These are phyloP conservation scores for Pistacia integerrima DNA, from an alignment of 345 rosid species.

Conservation along the genomic window DNA sequence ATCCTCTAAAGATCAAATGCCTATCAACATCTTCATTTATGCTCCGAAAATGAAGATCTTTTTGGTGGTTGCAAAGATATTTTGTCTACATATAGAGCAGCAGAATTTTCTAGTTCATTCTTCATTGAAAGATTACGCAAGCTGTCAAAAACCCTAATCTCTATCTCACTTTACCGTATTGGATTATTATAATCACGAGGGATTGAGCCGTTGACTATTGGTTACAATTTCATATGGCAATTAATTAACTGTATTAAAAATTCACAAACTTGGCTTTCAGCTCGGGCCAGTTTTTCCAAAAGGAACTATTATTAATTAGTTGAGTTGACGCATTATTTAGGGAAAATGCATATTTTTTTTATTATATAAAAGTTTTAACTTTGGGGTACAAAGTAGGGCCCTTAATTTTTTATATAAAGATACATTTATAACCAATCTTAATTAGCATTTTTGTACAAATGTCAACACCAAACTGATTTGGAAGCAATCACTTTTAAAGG, in stretches of 20 bases:
- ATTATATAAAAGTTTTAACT: too few species aligned
- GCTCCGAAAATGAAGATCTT: constrained; percentile 10
- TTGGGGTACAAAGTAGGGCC: too few species aligned
- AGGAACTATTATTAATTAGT: too few species aligned
- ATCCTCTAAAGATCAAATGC: neutral
- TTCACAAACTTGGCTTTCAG: neutral
- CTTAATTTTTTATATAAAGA: too few species aligned
- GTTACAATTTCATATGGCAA: neutral
- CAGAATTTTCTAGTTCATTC: neutral
- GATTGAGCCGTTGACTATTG: too few species aligned
- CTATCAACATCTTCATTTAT: neutral
- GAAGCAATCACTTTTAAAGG: too few species aligned
- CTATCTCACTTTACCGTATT: neutral
- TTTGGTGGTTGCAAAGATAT: neutral
- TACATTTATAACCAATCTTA: too few species aligned
- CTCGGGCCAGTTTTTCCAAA: too few species aligned
- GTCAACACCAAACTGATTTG: too few species aligned
- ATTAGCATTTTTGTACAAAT: too few species aligned
- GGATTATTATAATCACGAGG: neutral
- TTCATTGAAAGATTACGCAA: neutral
- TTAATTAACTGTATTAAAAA: neutral
- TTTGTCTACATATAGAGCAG: neutral
- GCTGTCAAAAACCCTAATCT: neutral
- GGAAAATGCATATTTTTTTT: too few species aligned
- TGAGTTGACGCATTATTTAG: too few species aligned